Evolutionary conservation across 1,139 yeast species (phyloP).

Genomic region (Candida sp.): DNA sequence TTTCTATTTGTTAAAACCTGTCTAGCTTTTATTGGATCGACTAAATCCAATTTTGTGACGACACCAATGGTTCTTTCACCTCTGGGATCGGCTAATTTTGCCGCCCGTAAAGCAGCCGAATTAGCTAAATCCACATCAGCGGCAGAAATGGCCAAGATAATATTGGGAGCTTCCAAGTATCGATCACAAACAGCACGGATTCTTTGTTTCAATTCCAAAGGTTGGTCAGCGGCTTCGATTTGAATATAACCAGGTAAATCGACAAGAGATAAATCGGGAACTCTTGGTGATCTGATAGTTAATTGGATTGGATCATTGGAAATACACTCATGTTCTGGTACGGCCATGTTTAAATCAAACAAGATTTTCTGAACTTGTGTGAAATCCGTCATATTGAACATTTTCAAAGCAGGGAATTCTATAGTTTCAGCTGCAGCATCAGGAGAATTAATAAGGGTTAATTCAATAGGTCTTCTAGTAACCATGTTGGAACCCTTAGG

Average conservation of each 20-base stretch:
- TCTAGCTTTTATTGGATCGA: constrained; percentile 71
- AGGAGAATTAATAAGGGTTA: constrained; percentile 87
- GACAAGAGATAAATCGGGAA: constrained; percentile 91
- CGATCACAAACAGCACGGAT: constrained; percentile 79
- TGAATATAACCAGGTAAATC: constrained; percentile 98
- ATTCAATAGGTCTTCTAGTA: constrained; percentile 90
- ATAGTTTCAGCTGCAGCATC: constrained; percentile 82
- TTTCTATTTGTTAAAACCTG: constrained; percentile 68
- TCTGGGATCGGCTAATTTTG: constrained; percentile 87
- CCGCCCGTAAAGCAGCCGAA: constrained; percentile 90
- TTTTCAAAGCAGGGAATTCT: constrained; percentile 87
- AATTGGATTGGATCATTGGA: constrained; percentile 91
- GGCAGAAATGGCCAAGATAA: constrained; percentile 92
- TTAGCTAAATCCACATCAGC: constrained; percentile 98
- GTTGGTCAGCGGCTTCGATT: constrained; percentile 96
- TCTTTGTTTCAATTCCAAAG: constrained; percentile 72
- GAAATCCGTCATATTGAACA: constrained; percentile 82
- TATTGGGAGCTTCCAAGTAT: constrained; percentile 88
- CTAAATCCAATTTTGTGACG: constrained; percentile 88
- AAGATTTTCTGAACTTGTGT: constrained; percentile 81
- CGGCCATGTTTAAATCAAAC: constrained; percentile 88
- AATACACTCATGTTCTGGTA: constrained; percentile 79
- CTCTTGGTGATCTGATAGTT: constrained; percentile 85
- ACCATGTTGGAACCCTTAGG: constrained; percentile 98
- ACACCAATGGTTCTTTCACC: constrained; percentile 98